Base-by-base conservation (phyloP, 2,329 filamentous ascomycete genomes). In the Sporothrix dimorphospora region DNA sequence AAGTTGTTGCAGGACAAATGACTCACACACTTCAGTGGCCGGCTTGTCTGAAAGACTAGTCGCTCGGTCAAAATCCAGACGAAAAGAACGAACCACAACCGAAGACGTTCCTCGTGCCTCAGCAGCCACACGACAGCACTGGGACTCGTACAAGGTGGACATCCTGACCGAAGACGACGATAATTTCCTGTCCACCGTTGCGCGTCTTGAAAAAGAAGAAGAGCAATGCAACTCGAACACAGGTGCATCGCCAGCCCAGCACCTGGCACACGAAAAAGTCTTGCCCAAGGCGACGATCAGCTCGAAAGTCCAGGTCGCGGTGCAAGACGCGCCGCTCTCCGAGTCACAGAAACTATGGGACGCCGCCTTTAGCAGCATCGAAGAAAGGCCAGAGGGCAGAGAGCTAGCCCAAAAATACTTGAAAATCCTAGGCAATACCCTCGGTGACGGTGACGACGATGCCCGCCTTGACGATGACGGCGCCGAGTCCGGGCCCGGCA, bases 291-390 rank as follows among this genome's bases (percentile, higher is more conserved):
- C 34, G 21, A 38, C 30, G 34, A 21, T 14, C 9, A 21, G 3
- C 8, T 40, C 30, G 19, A 42, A 63, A 8, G 4, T 34, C 11
- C 34, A 63, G 4, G 38, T 42, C 34, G 24, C 19, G 2, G 34
- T 24, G 8, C 19, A 42, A 4, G 34, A 24, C 34, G 24, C 68
- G 14, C 24, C 53, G 5, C 38, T 38, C 2, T 59, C 21, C n/a
- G n/a, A 19, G 24, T 70, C 68, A 4, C 68, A 70, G 19, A 24
- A 59, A 21, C 19, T 70, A 34, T 70, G 68, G 68, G 30, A 70
- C 24, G 68, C 4, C 16, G 68, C 68, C 40, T 70, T 70, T 9
- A 30, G 9, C 16, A 27, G 51, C 53, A 70, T 70, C 24, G 53
- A 70, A 38, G 19, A 70, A 16, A 27, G 40, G 4, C 68, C 68